Conservation (phyloP, 2,329 filamentous ascomycete genomes). For the Arthrobotrys conoides region DNA sequence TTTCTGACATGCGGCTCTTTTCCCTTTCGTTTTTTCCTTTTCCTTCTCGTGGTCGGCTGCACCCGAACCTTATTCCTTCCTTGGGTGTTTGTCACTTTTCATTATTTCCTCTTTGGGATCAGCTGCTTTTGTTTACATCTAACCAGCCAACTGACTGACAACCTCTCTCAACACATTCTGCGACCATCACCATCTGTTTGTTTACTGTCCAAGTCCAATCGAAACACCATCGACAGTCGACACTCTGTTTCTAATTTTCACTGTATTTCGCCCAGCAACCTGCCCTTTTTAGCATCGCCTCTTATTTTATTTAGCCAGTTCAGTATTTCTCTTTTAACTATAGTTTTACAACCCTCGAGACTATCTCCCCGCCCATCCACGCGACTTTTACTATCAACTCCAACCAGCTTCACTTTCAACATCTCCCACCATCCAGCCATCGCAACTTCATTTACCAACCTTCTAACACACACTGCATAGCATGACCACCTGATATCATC, state of each 20-base stretch:
- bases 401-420: background rate
- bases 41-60: slow-evolving; percentile 26
- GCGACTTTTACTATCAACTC: slow-evolving; percentile 8
- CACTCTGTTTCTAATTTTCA: too few relatives aligned
- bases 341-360: background rate
- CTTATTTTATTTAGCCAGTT: too few relatives aligned
- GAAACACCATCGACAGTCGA: background rate
- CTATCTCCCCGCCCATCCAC: background rate
- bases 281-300: background rate
- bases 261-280: background rate
- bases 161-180: slow-evolving; percentile 10
- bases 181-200: background rate
- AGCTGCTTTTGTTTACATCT: slow-evolving; percentile 16
- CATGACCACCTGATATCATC: background rate
- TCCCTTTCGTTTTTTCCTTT: slow-evolving; percentile 17
- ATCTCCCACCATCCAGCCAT: background rate
- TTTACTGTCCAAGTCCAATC: background rate
- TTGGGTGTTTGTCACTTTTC: slow-evolving; percentile 17
- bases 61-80: slow-evolving; percentile 40
- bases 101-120: slow-evolving; percentile 5
- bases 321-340: background rate
- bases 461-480: background rate
- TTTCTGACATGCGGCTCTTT: slow-evolving; percentile 59
- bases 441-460: background rate
- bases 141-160: background rate